Conservation (phyloP, 2,329 filamentous ascomycete genomes). For the Aquanectria penicillioides region DNA sequence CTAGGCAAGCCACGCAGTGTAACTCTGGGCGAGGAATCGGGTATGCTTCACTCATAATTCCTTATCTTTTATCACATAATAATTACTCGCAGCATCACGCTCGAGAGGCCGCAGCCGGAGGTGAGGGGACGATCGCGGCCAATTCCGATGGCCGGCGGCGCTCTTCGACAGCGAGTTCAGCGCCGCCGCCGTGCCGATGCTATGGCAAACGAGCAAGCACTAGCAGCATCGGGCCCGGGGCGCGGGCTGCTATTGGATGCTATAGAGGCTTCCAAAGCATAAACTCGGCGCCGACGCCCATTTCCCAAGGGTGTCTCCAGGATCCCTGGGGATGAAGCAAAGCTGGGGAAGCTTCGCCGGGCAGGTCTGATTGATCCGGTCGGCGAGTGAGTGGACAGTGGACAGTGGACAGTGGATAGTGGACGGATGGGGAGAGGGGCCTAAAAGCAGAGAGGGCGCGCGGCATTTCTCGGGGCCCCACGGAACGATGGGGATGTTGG, state of each 20-base stretch:
- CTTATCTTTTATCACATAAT: constrained; percentile 35
- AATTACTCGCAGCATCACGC: constrained; percentile 17
- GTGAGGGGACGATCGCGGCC: constrained; percentile 41
- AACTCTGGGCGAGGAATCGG: not conserved
- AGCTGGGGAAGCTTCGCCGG: no score
- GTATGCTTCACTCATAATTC: not conserved
- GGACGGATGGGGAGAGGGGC: no score
- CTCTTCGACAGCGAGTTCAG: constrained; percentile 11
- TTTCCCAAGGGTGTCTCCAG: no score
- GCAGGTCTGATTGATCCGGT: no score
- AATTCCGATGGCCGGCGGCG: constrained; percentile 44
- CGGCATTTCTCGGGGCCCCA: constrained; percentile 7
- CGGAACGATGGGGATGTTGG: not conserved
- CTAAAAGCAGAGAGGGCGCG: not conserved
- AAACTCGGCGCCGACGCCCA: no score
- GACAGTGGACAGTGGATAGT: no score
- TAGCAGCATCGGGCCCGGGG: no score
- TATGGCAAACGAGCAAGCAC: not conserved
- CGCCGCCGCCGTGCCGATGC: constrained; percentile 1
- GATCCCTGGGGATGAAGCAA: no score
- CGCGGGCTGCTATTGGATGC: constrained; percentile 1
- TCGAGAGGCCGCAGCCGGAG: constrained; percentile 26
- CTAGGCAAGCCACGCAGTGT: not conserved
- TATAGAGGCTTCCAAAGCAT: not conserved
- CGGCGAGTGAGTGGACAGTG: no score